Evolutionary conservation across 139 green algal species (phyloP), one percentile per base, ranked within the genome.

Genomic region (Closterium sp.): DNA sequence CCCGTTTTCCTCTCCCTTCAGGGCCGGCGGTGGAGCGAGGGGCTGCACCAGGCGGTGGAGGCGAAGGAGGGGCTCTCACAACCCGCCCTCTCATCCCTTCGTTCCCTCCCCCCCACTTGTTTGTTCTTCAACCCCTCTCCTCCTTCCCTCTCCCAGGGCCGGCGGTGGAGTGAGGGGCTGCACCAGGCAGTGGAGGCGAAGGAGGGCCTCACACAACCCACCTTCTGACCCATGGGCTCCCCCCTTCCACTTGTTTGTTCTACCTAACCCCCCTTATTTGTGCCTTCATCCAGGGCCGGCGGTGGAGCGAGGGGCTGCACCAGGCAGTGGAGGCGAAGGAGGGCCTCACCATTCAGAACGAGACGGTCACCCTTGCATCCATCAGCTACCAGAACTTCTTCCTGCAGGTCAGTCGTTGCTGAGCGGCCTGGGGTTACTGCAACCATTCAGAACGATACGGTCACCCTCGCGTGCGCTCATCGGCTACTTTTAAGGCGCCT

Each of bases 251-350:
- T 66, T 66, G 9, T 64, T 64, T 64, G 9, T 4, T 6, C 38
- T 66, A n/a, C n/a, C n/a, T n/a, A n/a, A n/a, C n/a, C 4, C 5
- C 38, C 4, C 1, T 66, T 9, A 1, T 16, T 10, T 66, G 38
- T 19, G 2, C 19, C 19, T 66, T 66, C 5, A 2, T 10, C 6
- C 88, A 89, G 9, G 98, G 97, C 66, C 95, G 98, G 43, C 93
- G 98, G 84, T 99, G 97, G 97, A 94, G 90, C 87, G 97, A 99
- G 76, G 97, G 97, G 9, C 95, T 99, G 88, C 97, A 99, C 95
- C 97, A 98, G 92, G 98, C 98, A 0, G 95, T 99, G 16, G 98
- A 99, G 95, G 98, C 98, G 31, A 99, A 99, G 96, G 98, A 99
- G 95, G 95, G 95, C 0, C 90, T 99, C 35, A 84, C 96, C n/a